Percentiles rank a stretch among this genome's conserved stretches.
Evolutionary conservation across 202 grass and related monocot genomes (phyloP).

Genomic region (Carex arenaria): DNA sequence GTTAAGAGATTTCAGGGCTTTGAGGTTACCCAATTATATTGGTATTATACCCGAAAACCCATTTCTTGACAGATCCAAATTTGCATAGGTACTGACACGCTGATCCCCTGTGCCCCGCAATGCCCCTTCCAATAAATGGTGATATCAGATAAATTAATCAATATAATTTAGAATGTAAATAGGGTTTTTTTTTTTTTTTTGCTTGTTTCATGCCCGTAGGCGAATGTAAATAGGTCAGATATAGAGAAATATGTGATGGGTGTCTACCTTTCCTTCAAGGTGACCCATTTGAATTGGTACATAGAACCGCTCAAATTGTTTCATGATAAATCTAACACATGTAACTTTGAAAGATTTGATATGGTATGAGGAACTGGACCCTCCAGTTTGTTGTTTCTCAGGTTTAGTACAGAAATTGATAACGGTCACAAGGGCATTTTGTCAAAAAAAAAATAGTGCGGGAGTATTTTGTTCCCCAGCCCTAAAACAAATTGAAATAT

Average conservation of each 20-base stretch:
- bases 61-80: slow-evolving; percentile 23
- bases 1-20: slow-evolving; percentile 24
- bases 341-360: slow-evolving; percentile 20
- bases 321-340: slow-evolving; percentile 20
- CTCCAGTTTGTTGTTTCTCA: slow-evolving; percentile 19
- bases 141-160: slow-evolving; percentile 9
- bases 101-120: not conserved
- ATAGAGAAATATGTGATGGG: slow-evolving; percentile 23
- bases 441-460: too few species aligned
- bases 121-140: slow-evolving; percentile 24
- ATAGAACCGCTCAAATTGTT: slow-evolving; percentile 17
- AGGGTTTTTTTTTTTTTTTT: too few species aligned
- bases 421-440: too few species aligned
- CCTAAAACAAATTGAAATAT: not conserved
- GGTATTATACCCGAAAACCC: slow-evolving; percentile 13
- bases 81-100: slow-evolving; percentile 1
- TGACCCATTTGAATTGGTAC: slow-evolving; percentile 1
- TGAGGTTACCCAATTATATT: not conserved
- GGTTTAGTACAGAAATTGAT: slow-evolving; percentile 21
- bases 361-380: not conserved
- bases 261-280: slow-evolving; percentile 24
- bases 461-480: too few species aligned
- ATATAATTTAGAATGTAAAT: slow-evolving; percentile 11
- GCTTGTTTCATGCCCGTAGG: too few species aligned
- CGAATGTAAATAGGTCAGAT: not conserved